Evolutionary conservation across 23 red algal genomes (phyloP), one percentile per base, ranked within the genome.

Genomic region (Agarophyton chilense): DNA sequence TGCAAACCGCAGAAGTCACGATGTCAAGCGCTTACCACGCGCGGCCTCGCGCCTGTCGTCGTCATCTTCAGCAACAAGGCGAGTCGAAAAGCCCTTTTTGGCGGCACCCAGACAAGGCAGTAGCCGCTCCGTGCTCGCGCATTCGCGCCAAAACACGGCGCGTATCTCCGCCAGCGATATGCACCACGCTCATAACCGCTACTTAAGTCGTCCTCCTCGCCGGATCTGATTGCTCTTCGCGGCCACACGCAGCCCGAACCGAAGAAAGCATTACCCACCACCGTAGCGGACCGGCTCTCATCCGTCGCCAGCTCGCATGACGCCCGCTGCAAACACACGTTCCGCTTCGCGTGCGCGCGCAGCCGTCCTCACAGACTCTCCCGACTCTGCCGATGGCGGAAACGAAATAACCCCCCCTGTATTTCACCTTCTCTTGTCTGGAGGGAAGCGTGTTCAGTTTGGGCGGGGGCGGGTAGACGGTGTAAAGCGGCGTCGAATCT

Each of bases 141-240:
- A 39, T 74, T 74, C 39, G 68, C 68, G 68, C 68, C 68, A 74
- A 74, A 74, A 74, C 68, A 49, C 60, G 60, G 60, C 31, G 60
- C 31, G 21, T 29, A 36, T 28, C 31, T 36, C 21, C 7, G 10
- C 60, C 31, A 10, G 3, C 60, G 21, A 33, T 12, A 35, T 65
- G 26, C 29, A 31, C 31, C 9, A 29, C 56, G 56, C 25, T 29
- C 31, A 1, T 26, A 24, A 9, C 4, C 60, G 35, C 60, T 9
- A 65, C 31, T 65, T 65, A 65, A 65, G 31, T 9, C 60, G 10
- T 65, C 14, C 60, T 4, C 29, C 25, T 7, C 10, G 40, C 68
- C 25, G 40, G 0, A 26, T n/a, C n/a, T n/a, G n/a, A n/a, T n/a
- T n/a, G n/a, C n/a, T 4, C 6, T 16, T 3, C 24, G n/a, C 68